Conservation (phyloP, 225 moss, liverwort and hornwort species). For the Climacium dendroides region DNA sequence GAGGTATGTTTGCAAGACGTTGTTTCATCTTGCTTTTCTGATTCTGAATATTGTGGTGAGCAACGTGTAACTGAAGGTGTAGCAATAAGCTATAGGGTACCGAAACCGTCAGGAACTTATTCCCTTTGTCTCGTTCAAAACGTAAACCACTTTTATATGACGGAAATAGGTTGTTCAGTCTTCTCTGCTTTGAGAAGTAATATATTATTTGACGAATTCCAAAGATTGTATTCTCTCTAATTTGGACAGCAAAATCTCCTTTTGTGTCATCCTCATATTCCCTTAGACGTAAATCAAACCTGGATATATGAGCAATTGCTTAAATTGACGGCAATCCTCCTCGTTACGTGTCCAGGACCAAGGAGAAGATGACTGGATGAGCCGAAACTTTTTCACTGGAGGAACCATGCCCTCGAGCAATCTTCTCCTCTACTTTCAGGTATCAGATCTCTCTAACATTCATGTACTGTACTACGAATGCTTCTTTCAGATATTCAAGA, state of each 20-base stretch:
- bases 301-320: not conserved
- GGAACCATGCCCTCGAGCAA: constrained; percentile 73
- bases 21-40: not conserved
- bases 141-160: not conserved
- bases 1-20: constrained; percentile 28
- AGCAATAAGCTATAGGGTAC: not conserved
- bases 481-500: not conserved
- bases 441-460: not conserved
- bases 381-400: constrained; percentile 93
- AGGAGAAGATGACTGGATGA: constrained; percentile 96
- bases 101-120: not conserved
- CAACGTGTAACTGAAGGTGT: not conserved
- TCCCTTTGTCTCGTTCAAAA: not conserved
- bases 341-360: constrained; percentile 34
- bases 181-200: not conserved
- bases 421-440: constrained; percentile 91
- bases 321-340: not conserved
- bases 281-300: not conserved
- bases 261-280: not conserved
- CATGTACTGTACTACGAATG: not conserved
- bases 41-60: not conserved
- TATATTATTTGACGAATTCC: not conserved
- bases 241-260: not conserved
- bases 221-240: not conserved
- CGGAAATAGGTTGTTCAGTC: not conserved